These are phyloP conservation scores for Mucor sp. DNA, from an alignment of 371 early-diverging fungal species.

Conservation along the genomic window DNA sequence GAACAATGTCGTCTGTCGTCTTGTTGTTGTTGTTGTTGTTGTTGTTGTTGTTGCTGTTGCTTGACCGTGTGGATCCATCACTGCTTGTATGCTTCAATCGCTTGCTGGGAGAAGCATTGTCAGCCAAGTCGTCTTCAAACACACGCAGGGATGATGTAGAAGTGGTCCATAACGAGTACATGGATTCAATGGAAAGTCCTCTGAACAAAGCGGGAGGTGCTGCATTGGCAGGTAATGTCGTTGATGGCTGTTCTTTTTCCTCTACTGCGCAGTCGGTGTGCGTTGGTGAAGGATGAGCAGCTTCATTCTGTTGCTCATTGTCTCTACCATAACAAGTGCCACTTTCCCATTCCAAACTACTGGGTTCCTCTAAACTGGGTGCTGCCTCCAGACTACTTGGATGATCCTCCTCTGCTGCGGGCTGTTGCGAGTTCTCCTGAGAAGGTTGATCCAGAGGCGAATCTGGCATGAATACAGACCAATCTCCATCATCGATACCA, in stretches of 20 bases:
- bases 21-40: neutral
- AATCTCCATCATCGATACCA: slow-evolving; percentile 5
- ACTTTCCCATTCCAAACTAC: neutral
- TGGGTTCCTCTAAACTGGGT: neutral
- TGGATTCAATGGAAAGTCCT: slow-evolving; percentile 21
- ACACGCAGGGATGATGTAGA: neutral
- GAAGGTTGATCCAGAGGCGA: neutral
- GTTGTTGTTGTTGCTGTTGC: neutral
- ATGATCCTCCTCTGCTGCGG: neutral
- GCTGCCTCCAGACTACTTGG: neutral
- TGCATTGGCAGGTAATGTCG: neutral
- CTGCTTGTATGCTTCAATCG: neutral
- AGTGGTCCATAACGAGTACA: slow-evolving; percentile 19
- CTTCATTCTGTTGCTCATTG: neutral
- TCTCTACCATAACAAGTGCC: neutral
- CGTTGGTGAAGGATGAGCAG: neutral
- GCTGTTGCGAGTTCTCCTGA: neutral
- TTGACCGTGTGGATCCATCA: neutral
- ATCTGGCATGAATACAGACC: slow-evolving; percentile 2
- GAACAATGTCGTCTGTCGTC: neutral
- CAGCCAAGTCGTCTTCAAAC: neutral
- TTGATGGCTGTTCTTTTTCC: neutral
- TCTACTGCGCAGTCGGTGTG: neutral
- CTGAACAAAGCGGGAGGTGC: neutral
- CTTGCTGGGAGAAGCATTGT: neutral